Evolutionary conservation across 345 rosid species (phyloP), one percentile per base, ranked within the genome.

Genomic region (Excoecaria cochinchinensis): DNA sequence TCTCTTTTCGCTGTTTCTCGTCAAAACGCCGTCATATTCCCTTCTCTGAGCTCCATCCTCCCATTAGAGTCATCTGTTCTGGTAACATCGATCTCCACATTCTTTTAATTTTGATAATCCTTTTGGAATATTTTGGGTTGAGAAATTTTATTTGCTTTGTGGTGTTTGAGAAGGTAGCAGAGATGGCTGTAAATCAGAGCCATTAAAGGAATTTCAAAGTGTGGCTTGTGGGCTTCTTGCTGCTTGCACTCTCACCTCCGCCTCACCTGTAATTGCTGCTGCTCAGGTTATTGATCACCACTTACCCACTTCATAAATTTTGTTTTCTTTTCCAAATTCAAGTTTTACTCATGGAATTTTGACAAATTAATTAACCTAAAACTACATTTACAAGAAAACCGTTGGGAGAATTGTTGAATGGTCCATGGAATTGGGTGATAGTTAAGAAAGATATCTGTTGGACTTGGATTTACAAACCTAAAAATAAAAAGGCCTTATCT

Each of bases 231-330:
- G 98, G 10, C 75, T 88, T 69, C 81, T 92, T 21, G 92, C 94
- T 75, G 91, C 83, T 83, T 89, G 84, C 70, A 85, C 95, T 71
- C 80, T 95, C 48, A 86, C 91, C 16, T 40, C 88, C 56, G 87
- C 93, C 56, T 88, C 94, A 31, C 97, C 99, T 53, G 95, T 89
- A 14, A 71, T 90, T 73, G 99, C 99, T 71, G 93, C 93, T 69
- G 78, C 79, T 82, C 91, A 86, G 97, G 99, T 92, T 60, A 56
- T 72, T 59, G 1, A 22, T 57, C 16, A 36, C 46, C 60, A 38
- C 64, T 24, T 11, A 55, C 36, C 76, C 31, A 55, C 5, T 74
- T 48, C 59, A 13, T 53, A 73, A 50, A 0, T 73, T 31, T 14
- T n/a, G 16, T 22, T 48, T 73, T 56, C 25, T 68, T 4, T 14